Evolutionary conservation across 345 rosid species (phyloP).

Genomic region (Raphanus raphanistrum): DNA sequence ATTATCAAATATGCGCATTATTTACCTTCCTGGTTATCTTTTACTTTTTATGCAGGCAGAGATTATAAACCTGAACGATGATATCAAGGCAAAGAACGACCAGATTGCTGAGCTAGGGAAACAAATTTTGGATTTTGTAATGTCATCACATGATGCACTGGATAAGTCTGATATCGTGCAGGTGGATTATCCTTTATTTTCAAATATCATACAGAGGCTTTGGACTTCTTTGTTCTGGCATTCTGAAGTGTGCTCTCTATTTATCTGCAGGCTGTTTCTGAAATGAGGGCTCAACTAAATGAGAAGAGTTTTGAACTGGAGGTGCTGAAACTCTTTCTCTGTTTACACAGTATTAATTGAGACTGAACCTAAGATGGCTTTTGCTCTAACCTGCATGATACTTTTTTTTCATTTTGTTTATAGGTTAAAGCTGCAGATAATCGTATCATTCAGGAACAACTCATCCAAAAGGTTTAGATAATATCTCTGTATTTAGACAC

Average conservation of each 20-base stretch:
- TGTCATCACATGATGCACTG: slow-evolving; percentile 57
- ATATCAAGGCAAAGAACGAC: slow-evolving; percentile 71
- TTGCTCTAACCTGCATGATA: slow-evolving; percentile 9
- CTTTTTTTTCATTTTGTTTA: slow-evolving; percentile 17
- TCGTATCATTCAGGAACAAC: slow-evolving; percentile 92
- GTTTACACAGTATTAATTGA: slow-evolving; percentile 12
- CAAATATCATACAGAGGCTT: slow-evolving; percentile 8
- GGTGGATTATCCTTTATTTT: slow-evolving; percentile 46
- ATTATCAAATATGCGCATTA: slow-evolving; percentile 11
- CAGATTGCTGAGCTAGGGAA: slow-evolving; percentile 77
- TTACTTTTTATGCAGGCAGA: slow-evolving; percentile 52
- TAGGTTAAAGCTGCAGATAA: slow-evolving; percentile 97
- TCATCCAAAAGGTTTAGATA: slow-evolving; percentile 69
- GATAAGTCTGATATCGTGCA: slow-evolving; percentile 64
- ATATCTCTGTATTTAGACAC: slow-evolving; percentile 3
- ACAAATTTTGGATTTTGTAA: slow-evolving; percentile 64
- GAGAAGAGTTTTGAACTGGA: slow-evolving; percentile 97
- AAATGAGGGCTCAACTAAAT: slow-evolving; percentile 71
- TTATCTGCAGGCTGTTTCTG: slow-evolving; percentile 67
- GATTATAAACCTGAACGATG: slow-evolving; percentile 58
- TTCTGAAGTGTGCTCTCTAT: slow-evolving; percentile 33
- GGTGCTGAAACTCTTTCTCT: slow-evolving; percentile 53
- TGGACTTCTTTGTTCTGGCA: slow-evolving; percentile 1
- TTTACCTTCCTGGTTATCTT: slow-evolving; percentile 31
- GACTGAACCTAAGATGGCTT: slow-evolving; percentile 9